Percentiles rank a stretch among this genome's conserved stretches.
These are phyloP conservation scores for Russula virescens DNA, from an alignment of 768 basidiomycete species.

Conservation along the genomic window DNA sequence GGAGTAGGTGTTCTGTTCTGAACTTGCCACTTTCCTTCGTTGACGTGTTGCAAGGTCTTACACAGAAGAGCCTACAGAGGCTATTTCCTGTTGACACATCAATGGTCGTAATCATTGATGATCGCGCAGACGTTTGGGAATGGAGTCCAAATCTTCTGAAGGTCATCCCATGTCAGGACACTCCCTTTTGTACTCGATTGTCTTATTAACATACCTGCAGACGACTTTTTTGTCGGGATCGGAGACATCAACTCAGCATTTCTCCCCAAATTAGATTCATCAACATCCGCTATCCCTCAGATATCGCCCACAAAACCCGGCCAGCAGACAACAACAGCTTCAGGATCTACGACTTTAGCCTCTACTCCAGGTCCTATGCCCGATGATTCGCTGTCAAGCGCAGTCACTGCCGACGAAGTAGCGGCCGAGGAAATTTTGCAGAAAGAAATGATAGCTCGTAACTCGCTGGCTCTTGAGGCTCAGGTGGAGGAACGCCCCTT, in stretches of 20 bases:
- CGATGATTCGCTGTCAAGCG: constrained; percentile 3
- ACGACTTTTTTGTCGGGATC: constrained; percentile 96
- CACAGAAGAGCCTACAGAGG: constrained; percentile 85
- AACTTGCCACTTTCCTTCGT: not conserved
- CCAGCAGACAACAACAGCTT: not conserved
- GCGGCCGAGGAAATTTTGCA: constrained; percentile 43
- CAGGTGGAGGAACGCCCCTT: constrained; percentile 83
- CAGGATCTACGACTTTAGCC: constrained; percentile 8
- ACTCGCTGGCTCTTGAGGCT: constrained; percentile 72
- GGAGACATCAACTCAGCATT: constrained; percentile 98
- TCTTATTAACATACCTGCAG: constrained; percentile 38
- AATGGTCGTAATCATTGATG: constrained; percentile 99
- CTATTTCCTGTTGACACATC: constrained; percentile 96
- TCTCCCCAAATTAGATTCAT: constrained; percentile 69
- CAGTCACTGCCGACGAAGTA: constrained; percentile 24
- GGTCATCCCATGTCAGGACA: constrained; percentile 85
- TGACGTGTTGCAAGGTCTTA: constrained; percentile 30
- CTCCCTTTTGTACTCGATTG: not conserved
- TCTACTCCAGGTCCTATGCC: not conserved
- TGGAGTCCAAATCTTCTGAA: constrained; percentile 96
- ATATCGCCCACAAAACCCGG: constrained; percentile 5
- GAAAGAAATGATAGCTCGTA: constrained; percentile 59
- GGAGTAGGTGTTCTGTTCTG: constrained; percentile 55
- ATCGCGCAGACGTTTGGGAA: constrained; percentile 97
- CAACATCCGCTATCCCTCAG: constrained; percentile 37